phyloP scores from a whole-genome alignment of 208 protist genomes.

The Crithidia expoeki region DNA sequence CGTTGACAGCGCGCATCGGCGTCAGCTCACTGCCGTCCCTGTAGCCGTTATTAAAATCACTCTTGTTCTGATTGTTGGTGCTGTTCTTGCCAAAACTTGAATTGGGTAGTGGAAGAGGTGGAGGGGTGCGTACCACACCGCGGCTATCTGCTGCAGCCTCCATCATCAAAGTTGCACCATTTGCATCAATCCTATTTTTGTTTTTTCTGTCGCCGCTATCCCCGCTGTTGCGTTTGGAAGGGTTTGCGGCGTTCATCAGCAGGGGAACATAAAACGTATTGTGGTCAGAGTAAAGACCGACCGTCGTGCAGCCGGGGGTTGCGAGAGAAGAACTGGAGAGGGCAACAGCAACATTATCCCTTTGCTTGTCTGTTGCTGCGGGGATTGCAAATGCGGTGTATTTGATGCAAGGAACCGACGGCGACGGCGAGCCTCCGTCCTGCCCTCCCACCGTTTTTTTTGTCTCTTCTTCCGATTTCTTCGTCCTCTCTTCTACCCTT shows the following conservation, averaged over 20 bases:
- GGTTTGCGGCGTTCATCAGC: background rate
- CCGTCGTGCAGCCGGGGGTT: background rate
- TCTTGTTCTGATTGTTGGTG: no score
- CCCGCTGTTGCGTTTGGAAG: background rate
- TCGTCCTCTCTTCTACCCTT: no score
- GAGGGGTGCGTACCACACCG: background rate
- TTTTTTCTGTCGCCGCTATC: background rate
- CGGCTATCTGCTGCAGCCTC: background rate
- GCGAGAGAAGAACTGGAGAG: background rate
- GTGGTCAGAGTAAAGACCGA: background rate
- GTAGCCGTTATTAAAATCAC: background rate
- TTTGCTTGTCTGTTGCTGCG: no score
- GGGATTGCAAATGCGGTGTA: no score
- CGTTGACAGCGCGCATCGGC: background rate
- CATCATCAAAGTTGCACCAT: background rate
- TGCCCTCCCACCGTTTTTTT: no score
- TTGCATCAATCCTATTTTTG: no score
- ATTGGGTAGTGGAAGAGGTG: background rate
- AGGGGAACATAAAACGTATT: background rate
- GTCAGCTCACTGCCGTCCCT: background rate
- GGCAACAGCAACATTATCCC: no score
- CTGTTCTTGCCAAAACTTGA: no score
- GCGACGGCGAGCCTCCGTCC: no score
- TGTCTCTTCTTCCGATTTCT: no score
- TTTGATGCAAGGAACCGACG: no score